Evolutionary conservation across 805 yeast species (phyloP), one percentile per base, ranked within the genome.

Genomic region (Metschnikowia bowlesiae): DNA sequence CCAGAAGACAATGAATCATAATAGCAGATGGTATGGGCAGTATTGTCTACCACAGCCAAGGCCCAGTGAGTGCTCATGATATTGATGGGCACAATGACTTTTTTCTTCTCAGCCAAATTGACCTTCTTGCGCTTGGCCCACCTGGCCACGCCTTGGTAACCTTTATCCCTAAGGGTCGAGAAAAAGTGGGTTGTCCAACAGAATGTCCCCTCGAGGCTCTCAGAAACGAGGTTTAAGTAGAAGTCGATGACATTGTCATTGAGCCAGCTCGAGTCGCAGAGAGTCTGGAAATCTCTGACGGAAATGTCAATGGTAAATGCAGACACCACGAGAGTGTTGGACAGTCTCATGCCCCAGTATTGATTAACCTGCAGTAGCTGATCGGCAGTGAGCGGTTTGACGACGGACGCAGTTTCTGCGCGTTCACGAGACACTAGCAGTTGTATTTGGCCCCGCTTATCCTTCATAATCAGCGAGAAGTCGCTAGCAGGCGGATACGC

Each of bases 241-340:
- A 83, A 85, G 62, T 94, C 98, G 51, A 94, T 91, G 4, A 94
- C 78, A 40, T 84, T 87, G 66, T 94, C 99, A 63, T 94, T 94
- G 31, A 94, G 75, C 99, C 99, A 94, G 37, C 76, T 69, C 5
- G 85, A 75, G 48, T 85, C 87, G 8, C 76, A 68, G 33, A 94
- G 71, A 0, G 97, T 89, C 41, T 76, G 74, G 49, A 92, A 66
- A 64, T 94, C 99, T 33, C 80, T 69, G 0, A 79, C 78, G 4
- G 70, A 68, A 2, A 91, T 78, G 45, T 87, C 92, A 39, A 91
- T 80, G 48, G 68, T 68, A 53, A 66, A 74, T 4, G 65, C 68
- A 8, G 67, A 60, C 4, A 65, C 62, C 8, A 80, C 59, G 8
- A 57, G 54, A 10, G 61, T 55, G 26, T 61, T 55, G 10, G 46